phyloP scores from a whole-genome alignment of 176 grass and related monocot species.

The Carex scoparia region DNA sequence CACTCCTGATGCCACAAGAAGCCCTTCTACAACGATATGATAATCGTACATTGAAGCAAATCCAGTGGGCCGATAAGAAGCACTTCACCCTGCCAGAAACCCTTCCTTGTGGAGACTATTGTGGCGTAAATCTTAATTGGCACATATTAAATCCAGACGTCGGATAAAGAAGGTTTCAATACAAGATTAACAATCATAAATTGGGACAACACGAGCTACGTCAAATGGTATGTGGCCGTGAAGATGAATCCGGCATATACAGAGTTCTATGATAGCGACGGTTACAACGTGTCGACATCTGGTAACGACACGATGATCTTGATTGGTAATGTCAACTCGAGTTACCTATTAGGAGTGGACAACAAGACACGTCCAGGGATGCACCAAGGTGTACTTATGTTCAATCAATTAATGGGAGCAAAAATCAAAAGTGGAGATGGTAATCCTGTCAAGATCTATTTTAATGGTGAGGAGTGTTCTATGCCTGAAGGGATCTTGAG shows the following conservation, averaged over 20 bases:
- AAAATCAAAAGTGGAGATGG: conserved; percentile 47
- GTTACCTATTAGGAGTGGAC: conserved; percentile 32
- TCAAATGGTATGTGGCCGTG: conserved; percentile 54
- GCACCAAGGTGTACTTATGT: conserved; percentile 61
- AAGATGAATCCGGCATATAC: conserved; percentile 40
- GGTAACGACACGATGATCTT: conserved; percentile 61
- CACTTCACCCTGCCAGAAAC: conserved; percentile 26
- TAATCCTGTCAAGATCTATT: conserved; percentile 68
- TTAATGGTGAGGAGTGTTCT: conserved; percentile 79
- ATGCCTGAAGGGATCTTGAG: conserved; percentile 50
- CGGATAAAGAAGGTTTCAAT: conserved; percentile 27
- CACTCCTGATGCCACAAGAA: conserved; percentile 52
- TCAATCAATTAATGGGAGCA: conserved; percentile 49
- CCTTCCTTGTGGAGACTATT: conserved; percentile 55
- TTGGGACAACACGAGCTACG: conserved; percentile 42
- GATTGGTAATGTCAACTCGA: conserved; percentile 37
- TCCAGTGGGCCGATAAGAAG: conserved; percentile 34
- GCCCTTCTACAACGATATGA: conserved; percentile 59
- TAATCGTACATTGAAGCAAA: conserved; percentile 29
- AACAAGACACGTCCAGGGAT: conserved; percentile 54
- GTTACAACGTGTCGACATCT: conserved; percentile 47
- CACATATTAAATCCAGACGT: conserved; percentile 51
- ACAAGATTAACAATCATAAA: conserved; percentile 74
- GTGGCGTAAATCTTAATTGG: conserved; percentile 78
- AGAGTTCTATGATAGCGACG: conserved; percentile 44